Base-by-base conservation (phyloP, 352 stramenopile species). In the Labyrinthula sp. region DNA sequence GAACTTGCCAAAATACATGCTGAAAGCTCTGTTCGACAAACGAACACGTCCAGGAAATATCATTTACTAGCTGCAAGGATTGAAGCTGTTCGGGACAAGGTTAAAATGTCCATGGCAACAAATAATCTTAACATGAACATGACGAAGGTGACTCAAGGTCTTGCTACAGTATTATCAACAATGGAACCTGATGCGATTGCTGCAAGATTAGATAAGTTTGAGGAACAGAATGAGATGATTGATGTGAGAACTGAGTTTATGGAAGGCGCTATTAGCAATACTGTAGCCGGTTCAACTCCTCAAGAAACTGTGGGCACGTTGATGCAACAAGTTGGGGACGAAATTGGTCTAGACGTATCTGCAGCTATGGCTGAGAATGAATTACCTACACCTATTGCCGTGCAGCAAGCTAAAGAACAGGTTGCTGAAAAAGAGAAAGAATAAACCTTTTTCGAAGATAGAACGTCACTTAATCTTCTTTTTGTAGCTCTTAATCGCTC, bases 131-230 rank as follows among this genome's bases (percentile, higher is more conserved):
- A 88, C 50, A 68, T 73, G 47, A 86, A 84, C 45, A 97, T 97
- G 86, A 77, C 73, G 49, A 76, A 78, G 25, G 82, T 95, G 6
- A 82, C 94, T 24, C 85, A 79, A 50, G 88, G 86, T 28, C 95
- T 97, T 85, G 75, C 88, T 61, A 90, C 74, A 30, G 80, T 85
- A 23, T 77, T 97, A 1, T 75, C 80, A 38, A 79, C 69, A 7
- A 97, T 96, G 86, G 82, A 97, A 61, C 73, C 93, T 23, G 82
- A 95, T 57, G 87, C 93, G 66, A 93, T 95, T 47, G 83, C 73
- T 39, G 68, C 81, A 47, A 85, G 78, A 2, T 95, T 95, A 83
- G 84, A 96, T 52, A 80, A 94, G 62, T 97, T 97, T 60, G 88
- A 97, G 62, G 72, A 88, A 59, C 85, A 97, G 66, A 96, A 95